Percentiles rank a stretch among this genome's conserved stretches.
These are phyloP conservation scores for Emergomyces pasteurianus DNA, from an alignment of 2,329 filamentous ascomycete genomes.

Conservation along the genomic window DNA sequence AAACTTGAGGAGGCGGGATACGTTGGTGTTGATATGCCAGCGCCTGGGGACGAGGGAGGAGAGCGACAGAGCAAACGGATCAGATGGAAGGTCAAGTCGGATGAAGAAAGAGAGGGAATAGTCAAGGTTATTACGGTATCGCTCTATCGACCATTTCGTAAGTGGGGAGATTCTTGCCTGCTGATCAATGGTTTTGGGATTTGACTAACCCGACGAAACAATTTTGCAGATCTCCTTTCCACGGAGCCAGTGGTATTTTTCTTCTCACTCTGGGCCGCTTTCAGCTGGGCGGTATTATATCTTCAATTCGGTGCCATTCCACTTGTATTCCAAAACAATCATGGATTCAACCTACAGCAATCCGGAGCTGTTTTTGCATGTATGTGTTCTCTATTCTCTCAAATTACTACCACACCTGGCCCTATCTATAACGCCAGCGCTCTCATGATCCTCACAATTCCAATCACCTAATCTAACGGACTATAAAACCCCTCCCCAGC, in stretches of 20 bases:
- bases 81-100: slow-evolving; percentile 67
- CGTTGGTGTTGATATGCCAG: slow-evolving; percentile 40
- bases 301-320: slow-evolving; percentile 72
- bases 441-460: no score
- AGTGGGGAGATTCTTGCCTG: slow-evolving; percentile 13
- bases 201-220: neutral
- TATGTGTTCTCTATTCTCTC: slow-evolving; percentile 14
- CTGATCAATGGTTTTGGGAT: neutral
- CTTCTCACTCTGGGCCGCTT: slow-evolving; percentile 82
- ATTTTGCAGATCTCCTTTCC: slow-evolving; percentile 39
- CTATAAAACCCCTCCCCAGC: slow-evolving; percentile 30
- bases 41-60: slow-evolving; percentile 13
- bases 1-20: slow-evolving; percentile 55
- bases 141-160: slow-evolving; percentile 61
- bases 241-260: slow-evolving; percentile 53
- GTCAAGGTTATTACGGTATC: slow-evolving; percentile 60
- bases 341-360: slow-evolving; percentile 56
- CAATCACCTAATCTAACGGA: neutral
- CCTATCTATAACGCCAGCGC: neutral
- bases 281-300: slow-evolving; percentile 83
- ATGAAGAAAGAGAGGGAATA: slow-evolving; percentile 62
- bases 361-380: slow-evolving; percentile 58
- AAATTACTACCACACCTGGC: neutral
- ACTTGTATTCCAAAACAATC: slow-evolving; percentile 57
- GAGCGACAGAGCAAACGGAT: slow-evolving; percentile 41